Conservation (phyloP, 768 basidiomycete species). For the Termitomyces sp. region DNA sequence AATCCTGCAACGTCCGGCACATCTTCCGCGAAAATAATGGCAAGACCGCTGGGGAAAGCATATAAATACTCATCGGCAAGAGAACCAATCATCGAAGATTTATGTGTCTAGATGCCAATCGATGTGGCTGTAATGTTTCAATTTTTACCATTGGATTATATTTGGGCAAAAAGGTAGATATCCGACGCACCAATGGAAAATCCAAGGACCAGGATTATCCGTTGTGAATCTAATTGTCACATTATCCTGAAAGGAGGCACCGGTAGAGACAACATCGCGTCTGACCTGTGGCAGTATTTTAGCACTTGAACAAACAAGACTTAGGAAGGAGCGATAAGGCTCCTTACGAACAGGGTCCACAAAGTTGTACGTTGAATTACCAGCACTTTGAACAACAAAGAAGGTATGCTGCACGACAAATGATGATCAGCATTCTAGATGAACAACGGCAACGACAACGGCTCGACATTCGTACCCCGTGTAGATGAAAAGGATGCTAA, state of each 20-base stretch:
- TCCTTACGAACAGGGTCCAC: not conserved
- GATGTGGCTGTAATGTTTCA: conserved; percentile 33
- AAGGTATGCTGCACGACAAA: conserved; percentile 26
- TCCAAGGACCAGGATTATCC: conserved; percentile 48
- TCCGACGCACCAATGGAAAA: conserved; percentile 38
- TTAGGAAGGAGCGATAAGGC: too few relatives aligned
- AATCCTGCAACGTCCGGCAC: not conserved
- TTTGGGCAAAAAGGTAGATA: too few relatives aligned
- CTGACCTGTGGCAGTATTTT: conserved; percentile 2
- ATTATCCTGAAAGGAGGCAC: conserved; percentile 23
- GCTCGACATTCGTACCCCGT: not conserved
- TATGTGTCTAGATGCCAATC: conserved; percentile 45
- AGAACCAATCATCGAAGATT: not conserved
- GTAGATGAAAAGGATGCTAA: conserved; percentile 4
- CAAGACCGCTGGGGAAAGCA: conserved; percentile 25
- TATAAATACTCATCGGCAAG: not conserved
- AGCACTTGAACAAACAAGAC: not conserved
- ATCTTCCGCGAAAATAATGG: conserved; percentile 37
- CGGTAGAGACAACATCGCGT: conserved; percentile 30
- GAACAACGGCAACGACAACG: not conserved
- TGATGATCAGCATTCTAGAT: not conserved
- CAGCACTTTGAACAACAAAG: conserved; percentile 32
- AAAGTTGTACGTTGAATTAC: conserved; percentile 25
- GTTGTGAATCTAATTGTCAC: conserved; percentile 46
- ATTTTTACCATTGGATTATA: too few relatives aligned